Evolutionary conservation across 1,139 yeast species (phyloP).

Genomic region (Yamadazyma dushanensis): DNA sequence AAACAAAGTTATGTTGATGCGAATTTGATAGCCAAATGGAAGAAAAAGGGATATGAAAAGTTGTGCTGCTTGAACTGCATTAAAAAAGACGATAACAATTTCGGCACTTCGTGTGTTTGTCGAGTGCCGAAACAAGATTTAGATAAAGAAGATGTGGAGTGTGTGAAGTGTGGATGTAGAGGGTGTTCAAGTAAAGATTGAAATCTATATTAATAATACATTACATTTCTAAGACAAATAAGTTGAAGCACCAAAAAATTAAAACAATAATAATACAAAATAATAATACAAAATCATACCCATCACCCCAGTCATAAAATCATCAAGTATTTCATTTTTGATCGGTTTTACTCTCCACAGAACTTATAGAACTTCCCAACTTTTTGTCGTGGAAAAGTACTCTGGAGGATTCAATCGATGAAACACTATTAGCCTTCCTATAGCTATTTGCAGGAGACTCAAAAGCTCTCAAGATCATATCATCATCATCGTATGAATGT

Average conservation of each 20-base stretch:
- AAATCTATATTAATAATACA: constrained; percentile 11
- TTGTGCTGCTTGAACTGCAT: constrained; percentile 85
- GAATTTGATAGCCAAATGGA: constrained; percentile 85
- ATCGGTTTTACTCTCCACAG: constrained; percentile 6
- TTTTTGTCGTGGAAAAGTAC: constrained; percentile 8
- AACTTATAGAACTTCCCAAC: constrained; percentile 6
- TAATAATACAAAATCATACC: constrained; percentile 1
- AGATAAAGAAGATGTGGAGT: constrained; percentile 44
- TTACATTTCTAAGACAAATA: constrained; percentile 1
- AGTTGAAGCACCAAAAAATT: background rate
- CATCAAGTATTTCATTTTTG: constrained; percentile 1
- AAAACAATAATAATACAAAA: constrained; percentile 1
- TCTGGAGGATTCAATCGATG: constrained; percentile 6
- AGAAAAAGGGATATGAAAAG: constrained; percentile 84
- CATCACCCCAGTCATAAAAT: background rate
- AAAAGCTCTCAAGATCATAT: constrained; percentile 48
- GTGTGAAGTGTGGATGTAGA: constrained; percentile 85
- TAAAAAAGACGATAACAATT: constrained; percentile 59
- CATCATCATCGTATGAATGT: constrained; percentile 55
- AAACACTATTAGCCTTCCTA: constrained; percentile 1
- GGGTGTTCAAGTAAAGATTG: constrained; percentile 87
- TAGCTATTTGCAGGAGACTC: constrained; percentile 29
- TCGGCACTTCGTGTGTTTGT: constrained; percentile 76
- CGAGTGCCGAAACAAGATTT: constrained; percentile 71
- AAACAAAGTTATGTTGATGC: constrained; percentile 68